Percentiles rank a stretch among this genome's conserved stretches.
These are phyloP conservation scores for Acanthamoeba healyi DNA, from an alignment of 208 protist genomes.

Conservation along the genomic window DNA sequence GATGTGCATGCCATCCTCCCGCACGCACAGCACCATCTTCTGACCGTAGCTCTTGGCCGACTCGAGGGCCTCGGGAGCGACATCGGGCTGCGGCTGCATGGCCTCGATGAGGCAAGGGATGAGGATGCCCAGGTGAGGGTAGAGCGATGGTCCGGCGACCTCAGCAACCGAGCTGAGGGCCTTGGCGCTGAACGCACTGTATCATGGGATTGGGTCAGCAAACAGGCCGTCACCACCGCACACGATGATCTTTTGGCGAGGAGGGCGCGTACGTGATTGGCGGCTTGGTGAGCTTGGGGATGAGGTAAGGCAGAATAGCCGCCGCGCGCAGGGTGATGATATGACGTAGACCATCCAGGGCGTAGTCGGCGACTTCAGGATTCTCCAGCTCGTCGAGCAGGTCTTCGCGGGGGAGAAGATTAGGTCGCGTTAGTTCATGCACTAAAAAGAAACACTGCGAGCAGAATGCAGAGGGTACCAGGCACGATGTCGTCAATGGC, in stretches of 20 bases:
- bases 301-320: slow-evolving; percentile 89
- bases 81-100: slow-evolving; percentile 55
- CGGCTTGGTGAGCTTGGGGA: slow-evolving; percentile 86
- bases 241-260: too few species aligned
- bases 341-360: slow-evolving; percentile 89
- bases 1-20: slow-evolving; percentile 75
- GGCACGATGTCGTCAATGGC: slow-evolving; percentile 91
- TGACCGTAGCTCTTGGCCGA: slow-evolving; percentile 63
- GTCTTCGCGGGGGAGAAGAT: not conserved
- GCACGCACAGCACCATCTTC: slow-evolving; percentile 73
- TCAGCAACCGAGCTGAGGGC: slow-evolving; percentile 86
- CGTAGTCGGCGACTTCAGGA: slow-evolving; percentile 19
- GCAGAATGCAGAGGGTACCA: not conserved
- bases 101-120: slow-evolving; percentile 86
- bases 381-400: slow-evolving; percentile 39
- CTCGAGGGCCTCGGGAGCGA: slow-evolving; percentile 16
- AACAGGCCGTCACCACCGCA: too few species aligned
- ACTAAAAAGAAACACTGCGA: not conserved
- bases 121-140: slow-evolving; percentile 85
- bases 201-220: too few species aligned
- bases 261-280: slow-evolving; percentile 83
- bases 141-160: slow-evolving; percentile 87
- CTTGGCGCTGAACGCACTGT: slow-evolving; percentile 82
- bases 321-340: slow-evolving; percentile 83
- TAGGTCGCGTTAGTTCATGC: not conserved